Base-by-base conservation (phyloP, 2,329 filamentous ascomycete species). In the Aureobasidium lini region DNA sequence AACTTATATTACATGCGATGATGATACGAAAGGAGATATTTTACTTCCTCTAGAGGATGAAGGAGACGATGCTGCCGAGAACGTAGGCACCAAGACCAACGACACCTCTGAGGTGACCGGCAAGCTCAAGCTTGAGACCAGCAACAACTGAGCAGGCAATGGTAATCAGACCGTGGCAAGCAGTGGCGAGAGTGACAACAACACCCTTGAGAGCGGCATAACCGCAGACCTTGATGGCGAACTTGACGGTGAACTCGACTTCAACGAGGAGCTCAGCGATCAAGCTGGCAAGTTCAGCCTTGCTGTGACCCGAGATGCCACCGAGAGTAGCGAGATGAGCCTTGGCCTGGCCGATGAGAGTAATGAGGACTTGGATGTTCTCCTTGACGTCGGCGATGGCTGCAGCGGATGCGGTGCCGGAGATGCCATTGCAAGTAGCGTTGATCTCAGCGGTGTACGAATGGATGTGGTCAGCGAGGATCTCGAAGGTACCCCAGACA, bases 181-280 rank as follows among this genome's bases (percentile, higher is more conserved):
- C 54, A 40, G 42, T 15, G 32, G 18, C 43, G 11, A 57, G 54
- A 9, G 34, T 32, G 42, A 40, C 44, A 28, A 57, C 10, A 11
- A 57, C 43, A n/a, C 8, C 32, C 32, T 40, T 40, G 9, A 57
- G 43, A 34, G 4, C 34, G 9, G 9, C 15, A 15, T 13, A 29
- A 28, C 54, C 54, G 43, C 54, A 57, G 34, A 57, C 36, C 54
- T 57, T 57, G 54, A 48, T 37, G 13, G 54, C 54, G 32, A 47
- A 57, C 54, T 57, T 47, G 54, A 57, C 54, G 23, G 54, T 57
- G 54, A 57, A 57, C 15, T 57, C 54, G 4, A 57, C 15, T 28
- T 57, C 54, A 15, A 57, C 16, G 34, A 57, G 54, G 43, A 57
- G 54, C 4, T 32, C 54, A 7, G 42, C 15, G 8, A 57, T 57